Evolutionary conservation across 768 basidiomycete genomes (phyloP), one percentile per base, ranked within the genome.

Genomic region (Boletus fagicola): DNA sequence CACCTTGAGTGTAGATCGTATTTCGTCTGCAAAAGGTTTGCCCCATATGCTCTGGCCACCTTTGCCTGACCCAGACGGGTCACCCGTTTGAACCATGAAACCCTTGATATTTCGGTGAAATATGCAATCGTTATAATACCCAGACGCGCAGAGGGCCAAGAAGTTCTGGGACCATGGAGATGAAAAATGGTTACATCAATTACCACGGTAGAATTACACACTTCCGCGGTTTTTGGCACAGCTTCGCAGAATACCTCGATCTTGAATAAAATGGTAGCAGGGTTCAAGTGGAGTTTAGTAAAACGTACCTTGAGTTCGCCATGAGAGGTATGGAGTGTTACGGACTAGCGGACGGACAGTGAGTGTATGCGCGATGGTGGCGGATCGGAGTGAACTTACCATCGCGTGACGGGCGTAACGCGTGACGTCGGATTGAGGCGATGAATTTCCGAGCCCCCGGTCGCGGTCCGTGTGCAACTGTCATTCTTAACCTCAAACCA

Each of bases 31-130:
- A 67, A 97, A 98, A 0, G 95, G 86, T 57, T 83, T 84, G 3
- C 94, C 94, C 94, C 95, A 98, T 63, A 98, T 90, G 66, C 91
- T 94, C 75, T 98, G 93, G 13, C 97, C 97, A 39, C 92, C 94
- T 73, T 98, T 99, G 28, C 97, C 97, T 28, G 91, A 84, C 24
- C 93, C 92, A 11, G 84, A 78, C 15, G 92, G 92, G 71, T 96
- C 94, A 42, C 92, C 93, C 0, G 93, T 92, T 66, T 99, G 97
- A 10, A 89, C 77, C 90, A 99, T 99, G 76, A 99, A 99, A 22
- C 86, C 88, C 64, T 87, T 93, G 78, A 99, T 98, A 70, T 93
- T 98, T 43, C 94, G 83, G 71, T 98, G 95, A 68, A 95, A 98
- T 18, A 94, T 73, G 66, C 86, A 91, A 53, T 80, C 79, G 71